These are phyloP conservation scores for Lactarius trivialis DNA, from an alignment of 768 basidiomycete genomes.

Conservation along the genomic window DNA sequence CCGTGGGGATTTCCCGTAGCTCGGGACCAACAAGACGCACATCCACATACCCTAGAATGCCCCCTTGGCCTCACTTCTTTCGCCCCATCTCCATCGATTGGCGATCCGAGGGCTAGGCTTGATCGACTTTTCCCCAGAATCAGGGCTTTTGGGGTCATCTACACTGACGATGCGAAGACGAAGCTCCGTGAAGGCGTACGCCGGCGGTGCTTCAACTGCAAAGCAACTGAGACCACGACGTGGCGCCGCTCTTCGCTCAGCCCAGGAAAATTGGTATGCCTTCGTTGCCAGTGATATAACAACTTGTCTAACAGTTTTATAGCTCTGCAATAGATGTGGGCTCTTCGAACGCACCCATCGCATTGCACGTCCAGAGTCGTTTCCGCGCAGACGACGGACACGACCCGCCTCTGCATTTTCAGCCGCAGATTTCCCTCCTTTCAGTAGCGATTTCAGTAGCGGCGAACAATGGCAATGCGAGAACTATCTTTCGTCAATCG, in stretches of 20 bases:
- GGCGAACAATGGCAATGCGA: background rate
- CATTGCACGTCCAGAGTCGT: conserved; percentile 46
- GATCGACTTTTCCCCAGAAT: background rate
- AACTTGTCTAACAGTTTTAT: background rate
- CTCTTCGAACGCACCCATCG: conserved; percentile 76
- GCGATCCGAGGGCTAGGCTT: background rate
- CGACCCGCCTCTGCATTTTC: background rate
- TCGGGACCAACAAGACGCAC: background rate
- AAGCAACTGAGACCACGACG: conserved; percentile 72
- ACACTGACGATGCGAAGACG: conserved; percentile 73
- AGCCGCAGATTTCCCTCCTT: background rate
- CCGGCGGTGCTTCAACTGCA: conserved; percentile 75
- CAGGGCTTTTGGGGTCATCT: background rate
- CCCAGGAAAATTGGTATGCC: conserved; percentile 64
- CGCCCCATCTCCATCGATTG: background rate
- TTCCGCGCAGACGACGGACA: conserved; percentile 7
- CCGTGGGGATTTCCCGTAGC: background rate
- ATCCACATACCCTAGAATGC: background rate
- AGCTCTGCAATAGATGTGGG: conserved; percentile 54
- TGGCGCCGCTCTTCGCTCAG: conserved; percentile 71
- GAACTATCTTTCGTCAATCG: background rate
- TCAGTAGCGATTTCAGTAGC: background rate
- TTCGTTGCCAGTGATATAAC: background rate
- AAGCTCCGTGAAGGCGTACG: conserved; percentile 71
- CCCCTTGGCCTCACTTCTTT: background rate